Evolutionary conservation across 495 filamentous ascomycete genomes (phyloP).

Genomic region (Penicillium tannophilum): DNA sequence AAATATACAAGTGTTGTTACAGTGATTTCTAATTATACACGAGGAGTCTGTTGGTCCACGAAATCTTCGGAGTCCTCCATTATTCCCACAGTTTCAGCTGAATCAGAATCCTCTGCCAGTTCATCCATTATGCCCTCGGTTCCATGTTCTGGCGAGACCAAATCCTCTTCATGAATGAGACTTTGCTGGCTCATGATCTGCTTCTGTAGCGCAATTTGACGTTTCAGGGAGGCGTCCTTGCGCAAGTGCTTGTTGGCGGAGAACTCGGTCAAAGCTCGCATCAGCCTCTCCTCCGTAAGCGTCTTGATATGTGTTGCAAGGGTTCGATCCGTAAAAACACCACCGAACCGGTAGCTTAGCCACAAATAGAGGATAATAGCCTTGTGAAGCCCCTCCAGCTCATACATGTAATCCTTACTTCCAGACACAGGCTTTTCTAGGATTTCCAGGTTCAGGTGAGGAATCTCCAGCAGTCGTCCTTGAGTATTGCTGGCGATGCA

Average conservation of each 20-base stretch:
- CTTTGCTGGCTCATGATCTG: slow-evolving; percentile 26
- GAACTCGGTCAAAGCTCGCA: slow-evolving; percentile 61
- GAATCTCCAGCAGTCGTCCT: slow-evolving; percentile 68
- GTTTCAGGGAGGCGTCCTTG: slow-evolving; percentile 43
- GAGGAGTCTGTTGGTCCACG: slow-evolving; percentile 3
- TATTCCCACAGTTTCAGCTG: neutral
- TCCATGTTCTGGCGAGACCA: neutral
- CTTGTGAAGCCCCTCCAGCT: slow-evolving; percentile 78
- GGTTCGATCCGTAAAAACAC: slow-evolving; percentile 75
- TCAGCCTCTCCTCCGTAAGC: slow-evolving; percentile 77
- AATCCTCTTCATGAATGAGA: neutral
- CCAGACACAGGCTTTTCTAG: slow-evolving; percentile 56
- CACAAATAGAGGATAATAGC: slow-evolving; percentile 83
- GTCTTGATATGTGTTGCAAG: slow-evolving; percentile 80
- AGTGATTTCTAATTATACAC: neutral
- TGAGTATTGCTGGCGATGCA: slow-evolving; percentile 65
- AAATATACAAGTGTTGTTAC: slow-evolving; percentile 3
- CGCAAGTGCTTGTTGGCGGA: slow-evolving; percentile 51
- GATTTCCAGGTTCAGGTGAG: slow-evolving; percentile 63
- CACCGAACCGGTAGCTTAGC: slow-evolving; percentile 72
- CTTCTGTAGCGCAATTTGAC: slow-evolving; percentile 46
- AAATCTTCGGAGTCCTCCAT: neutral
- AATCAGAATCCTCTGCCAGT: neutral
- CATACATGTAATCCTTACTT: slow-evolving; percentile 55
- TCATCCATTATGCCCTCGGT: neutral